Percentiles rank a stretch among this genome's conserved stretches.
phyloP scores from a whole-genome alignment of 768 basidiomycete genomes.

The Trametes coccinea region DNA sequence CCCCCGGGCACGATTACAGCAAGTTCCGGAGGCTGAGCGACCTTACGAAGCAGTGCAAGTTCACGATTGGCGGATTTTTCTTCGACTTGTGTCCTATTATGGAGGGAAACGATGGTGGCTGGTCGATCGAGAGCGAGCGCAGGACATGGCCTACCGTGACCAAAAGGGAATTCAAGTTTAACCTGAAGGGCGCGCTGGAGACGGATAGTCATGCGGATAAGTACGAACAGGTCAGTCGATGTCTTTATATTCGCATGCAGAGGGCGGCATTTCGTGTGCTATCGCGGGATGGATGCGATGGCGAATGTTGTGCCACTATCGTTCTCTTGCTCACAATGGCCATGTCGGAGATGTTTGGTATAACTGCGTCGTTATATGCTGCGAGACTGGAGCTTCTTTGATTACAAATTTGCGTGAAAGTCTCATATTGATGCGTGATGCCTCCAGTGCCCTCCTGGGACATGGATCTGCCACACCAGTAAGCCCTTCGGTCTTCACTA shows the following conservation, averaged over 20 bases:
- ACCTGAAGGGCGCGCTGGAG: conserved; percentile 29
- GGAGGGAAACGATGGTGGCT: conserved; percentile 22
- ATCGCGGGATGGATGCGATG: too few species aligned
- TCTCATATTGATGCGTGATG: neutral
- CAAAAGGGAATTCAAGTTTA: conserved; percentile 31
- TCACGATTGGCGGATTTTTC: conserved; percentile 23
- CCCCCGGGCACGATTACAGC: too few species aligned
- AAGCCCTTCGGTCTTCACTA: neutral
- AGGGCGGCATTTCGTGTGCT: too few species aligned
- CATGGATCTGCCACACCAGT: conserved; percentile 34
- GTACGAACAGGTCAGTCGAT: conserved; percentile 33
- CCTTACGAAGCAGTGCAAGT: conserved; percentile 29
- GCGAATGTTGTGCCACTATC: too few species aligned
- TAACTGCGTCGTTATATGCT: too few species aligned
- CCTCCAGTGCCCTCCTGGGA: conserved; percentile 33
- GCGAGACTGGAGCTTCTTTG: too few species aligned
- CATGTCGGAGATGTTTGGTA: too few species aligned
- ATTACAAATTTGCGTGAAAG: neutral
- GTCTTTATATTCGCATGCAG: too few species aligned
- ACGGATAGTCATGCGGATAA: conserved; percentile 24
- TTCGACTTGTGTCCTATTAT: conserved; percentile 36
- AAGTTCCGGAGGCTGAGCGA: conserved; percentile 4
- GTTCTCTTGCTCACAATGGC: too few species aligned
- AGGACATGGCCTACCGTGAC: conserved; percentile 33
- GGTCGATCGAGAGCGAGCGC: conserved; percentile 21